These are phyloP conservation scores for Erucastrum elatum DNA, from an alignment of 345 rosid genomes.

Conservation along the genomic window DNA sequence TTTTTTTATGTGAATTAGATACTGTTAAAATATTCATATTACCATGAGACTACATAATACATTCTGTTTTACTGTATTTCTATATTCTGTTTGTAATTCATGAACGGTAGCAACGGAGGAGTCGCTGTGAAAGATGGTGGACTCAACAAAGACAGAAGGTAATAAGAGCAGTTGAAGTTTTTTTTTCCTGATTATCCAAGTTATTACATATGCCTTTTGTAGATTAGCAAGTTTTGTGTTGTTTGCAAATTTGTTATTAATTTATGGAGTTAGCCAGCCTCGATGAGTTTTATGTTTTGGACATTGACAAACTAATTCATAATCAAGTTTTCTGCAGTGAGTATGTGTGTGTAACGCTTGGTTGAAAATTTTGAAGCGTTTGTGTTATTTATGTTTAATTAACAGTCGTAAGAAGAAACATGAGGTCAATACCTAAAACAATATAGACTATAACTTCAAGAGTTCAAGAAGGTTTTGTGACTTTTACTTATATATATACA, in stretches of 20 bases:
- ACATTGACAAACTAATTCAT: not conserved
- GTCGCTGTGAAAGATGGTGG: not conserved
- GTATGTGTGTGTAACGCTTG: not conserved
- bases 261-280: not conserved
- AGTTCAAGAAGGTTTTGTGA: constrained; percentile 19
- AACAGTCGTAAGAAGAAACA: not conserved
- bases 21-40: not conserved
- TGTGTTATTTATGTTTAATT: not conserved
- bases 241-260: not conserved
- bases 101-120: not conserved
- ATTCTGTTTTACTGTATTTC: not conserved
- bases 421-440: not conserved
- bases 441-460: not conserved
- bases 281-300: not conserved
- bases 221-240: not conserved
- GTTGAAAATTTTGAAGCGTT: not conserved
- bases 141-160: not conserved
- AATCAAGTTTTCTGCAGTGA: not conserved
- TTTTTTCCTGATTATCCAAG: not conserved
- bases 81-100: not conserved
- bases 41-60: not conserved
- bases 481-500: not conserved
- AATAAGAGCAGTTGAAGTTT: not conserved
- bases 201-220: not conserved
- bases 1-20: not conserved